Evolutionary conservation across 1,284 basidiomycete genomes (phyloP).

Genomic region (Phlebopus sp.): DNA sequence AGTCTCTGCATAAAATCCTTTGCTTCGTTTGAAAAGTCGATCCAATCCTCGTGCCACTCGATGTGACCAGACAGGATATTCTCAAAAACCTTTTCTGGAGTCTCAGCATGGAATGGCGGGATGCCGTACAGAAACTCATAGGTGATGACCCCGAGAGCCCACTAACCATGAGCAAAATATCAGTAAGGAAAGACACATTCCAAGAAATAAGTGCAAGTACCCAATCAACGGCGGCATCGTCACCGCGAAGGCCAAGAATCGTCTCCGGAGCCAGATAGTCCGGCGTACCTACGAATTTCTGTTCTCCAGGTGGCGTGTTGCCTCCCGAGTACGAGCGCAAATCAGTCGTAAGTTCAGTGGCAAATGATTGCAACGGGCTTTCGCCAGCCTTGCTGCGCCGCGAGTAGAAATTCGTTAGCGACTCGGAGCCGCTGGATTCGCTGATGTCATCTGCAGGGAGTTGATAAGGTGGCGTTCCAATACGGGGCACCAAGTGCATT

Average conservation of each 20-base stretch:
- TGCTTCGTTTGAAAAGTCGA: conserved; percentile 86
- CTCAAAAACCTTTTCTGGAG: conserved; percentile 96
- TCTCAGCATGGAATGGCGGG: conserved; percentile 97
- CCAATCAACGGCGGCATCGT: conserved; percentile 97
- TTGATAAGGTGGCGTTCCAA: conserved; percentile 63
- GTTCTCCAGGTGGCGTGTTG: conserved; percentile 75
- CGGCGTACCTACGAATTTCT: conserved; percentile 94
- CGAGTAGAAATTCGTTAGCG: conserved; percentile 56
- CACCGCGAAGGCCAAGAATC: conserved; percentile 92
- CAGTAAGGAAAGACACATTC: conserved; percentile 11
- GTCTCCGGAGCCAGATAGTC: conserved; percentile 97
- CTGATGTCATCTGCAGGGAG: conserved; percentile 73
- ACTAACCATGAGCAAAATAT: conserved; percentile 43
- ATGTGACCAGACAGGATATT: conserved; percentile 97
- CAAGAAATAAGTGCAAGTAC: conserved; percentile 42
- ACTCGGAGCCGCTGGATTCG: conserved; percentile 87
- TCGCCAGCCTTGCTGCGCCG: conserved; percentile 59
- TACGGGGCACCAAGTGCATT: conserved; percentile 53
- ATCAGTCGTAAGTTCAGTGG: conserved; percentile 78
- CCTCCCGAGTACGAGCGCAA: conserved; percentile 62
- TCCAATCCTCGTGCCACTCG: conserved; percentile 93
- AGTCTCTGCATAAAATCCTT: conserved; percentile 90
- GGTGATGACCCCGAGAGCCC: conserved; percentile 97
- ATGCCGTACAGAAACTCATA: conserved; percentile 98
- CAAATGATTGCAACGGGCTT: conserved; percentile 79